A percentile compares a stretch with the other conserved stretches of the same genome.
phyloP scores from a whole-genome alignment of 1,284 basidiomycete species.

The Blastosporella zonata region DNA sequence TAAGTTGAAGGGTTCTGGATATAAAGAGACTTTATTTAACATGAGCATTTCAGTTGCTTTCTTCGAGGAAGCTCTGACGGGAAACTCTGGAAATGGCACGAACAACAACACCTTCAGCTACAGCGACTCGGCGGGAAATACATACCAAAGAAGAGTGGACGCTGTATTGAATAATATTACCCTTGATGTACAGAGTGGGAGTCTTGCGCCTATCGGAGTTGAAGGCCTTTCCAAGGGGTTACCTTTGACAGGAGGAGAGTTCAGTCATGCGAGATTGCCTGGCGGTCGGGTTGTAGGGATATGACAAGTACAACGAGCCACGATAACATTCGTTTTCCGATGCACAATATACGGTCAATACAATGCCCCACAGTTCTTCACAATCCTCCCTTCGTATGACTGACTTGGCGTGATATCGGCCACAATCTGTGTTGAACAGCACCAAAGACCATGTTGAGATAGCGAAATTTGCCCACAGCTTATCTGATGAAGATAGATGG shows the following conservation, averaged over 20 bases:
- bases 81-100: conserved; percentile 65
- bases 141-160: conserved; percentile 58
- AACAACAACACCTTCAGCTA: conserved; percentile 68
- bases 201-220: conserved; percentile 36
- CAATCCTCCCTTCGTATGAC: conserved; percentile 1
- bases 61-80: conserved; percentile 50
- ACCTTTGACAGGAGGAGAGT: neutral
- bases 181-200: conserved; percentile 56
- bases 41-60: neutral
- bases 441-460: conserved; percentile 11
- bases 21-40: neutral
- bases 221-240: neutral
- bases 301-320: neutral
- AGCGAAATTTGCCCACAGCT: conserved; percentile 8
- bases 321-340: neutral
- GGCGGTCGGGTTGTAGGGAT: conserved; percentile 5
- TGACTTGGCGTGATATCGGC: conserved; percentile 11
- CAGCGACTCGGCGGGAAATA: conserved; percentile 56
- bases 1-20: conserved; percentile 25
- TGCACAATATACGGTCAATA: neutral
- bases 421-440: conserved; percentile 19
- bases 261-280: conserved; percentile 9
- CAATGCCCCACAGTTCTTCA: neutral
- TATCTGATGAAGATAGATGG: conserved; percentile 10
- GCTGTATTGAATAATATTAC: conserved; percentile 61